phyloP scores from a whole-genome alignment of 306 rosid genomes.

The Cucurbita ficifolia region DNA sequence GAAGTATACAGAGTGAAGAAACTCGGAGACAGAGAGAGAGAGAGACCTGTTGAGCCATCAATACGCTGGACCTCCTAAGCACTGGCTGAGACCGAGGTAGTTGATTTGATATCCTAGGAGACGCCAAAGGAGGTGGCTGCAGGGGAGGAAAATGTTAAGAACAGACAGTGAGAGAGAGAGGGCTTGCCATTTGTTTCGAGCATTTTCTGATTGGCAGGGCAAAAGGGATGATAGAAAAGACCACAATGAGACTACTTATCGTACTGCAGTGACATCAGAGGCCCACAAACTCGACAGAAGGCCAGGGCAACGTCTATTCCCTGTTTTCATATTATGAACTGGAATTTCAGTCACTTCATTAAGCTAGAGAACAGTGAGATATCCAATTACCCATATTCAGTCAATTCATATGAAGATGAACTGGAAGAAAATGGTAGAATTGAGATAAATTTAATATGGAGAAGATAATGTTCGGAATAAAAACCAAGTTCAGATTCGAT shows the following conservation, averaged over 20 bases:
- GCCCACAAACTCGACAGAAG: neutral
- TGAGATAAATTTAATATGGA: neutral
- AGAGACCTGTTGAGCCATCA: constrained; percentile 4
- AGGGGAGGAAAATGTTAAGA: neutral
- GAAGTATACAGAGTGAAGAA: neutral
- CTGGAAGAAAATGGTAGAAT: neutral
- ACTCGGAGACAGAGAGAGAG: neutral
- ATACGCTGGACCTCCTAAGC: neutral
- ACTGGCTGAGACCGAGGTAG: neutral
- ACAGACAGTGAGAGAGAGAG: neutral
- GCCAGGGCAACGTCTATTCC: neutral
- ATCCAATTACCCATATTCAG: neutral
- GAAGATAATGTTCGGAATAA: neutral
- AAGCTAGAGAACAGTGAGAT: neutral
- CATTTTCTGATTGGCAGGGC: neutral
- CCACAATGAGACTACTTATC: neutral
- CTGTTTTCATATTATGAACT: neutral
- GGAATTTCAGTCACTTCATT: neutral
- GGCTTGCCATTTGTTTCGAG: neutral
- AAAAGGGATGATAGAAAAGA: neutral
- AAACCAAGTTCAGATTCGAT: neutral
- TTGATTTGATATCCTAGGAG: neutral
- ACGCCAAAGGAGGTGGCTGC: neutral
- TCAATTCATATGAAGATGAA: neutral
- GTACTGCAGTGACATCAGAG: neutral